phyloP scores from a whole-genome alignment of 1,139 yeast genomes.

The Yamadazyma triangularis region DNA sequence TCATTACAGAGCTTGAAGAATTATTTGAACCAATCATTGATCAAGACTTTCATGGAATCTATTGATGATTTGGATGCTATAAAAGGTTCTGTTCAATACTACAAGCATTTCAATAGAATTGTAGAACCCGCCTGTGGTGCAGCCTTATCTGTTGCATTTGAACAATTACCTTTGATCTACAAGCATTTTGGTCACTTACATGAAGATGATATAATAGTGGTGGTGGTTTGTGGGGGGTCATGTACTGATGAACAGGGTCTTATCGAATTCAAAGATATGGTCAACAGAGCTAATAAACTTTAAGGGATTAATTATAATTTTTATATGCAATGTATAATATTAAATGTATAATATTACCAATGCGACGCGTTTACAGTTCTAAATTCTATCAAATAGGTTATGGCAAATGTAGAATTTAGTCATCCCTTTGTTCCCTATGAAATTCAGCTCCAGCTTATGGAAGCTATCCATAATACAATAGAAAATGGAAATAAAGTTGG shows the following conservation, averaged over 20 bases:
- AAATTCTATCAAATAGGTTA: too few relatives aligned
- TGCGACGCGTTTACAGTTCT: too few relatives aligned
- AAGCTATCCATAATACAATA: conserved; percentile 61
- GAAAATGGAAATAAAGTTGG: conserved; percentile 62
- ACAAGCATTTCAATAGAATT: conserved; percentile 18
- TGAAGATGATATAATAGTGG: conserved; percentile 28
- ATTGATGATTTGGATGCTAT: conserved; percentile 36
- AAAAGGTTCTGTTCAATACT: conserved; percentile 23
- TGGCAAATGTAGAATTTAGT: conserved; percentile 27
- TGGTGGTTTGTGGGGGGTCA: conserved; percentile 41
- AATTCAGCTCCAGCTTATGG: conserved; percentile 78
- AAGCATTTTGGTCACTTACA: conserved; percentile 18
- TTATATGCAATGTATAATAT: too few relatives aligned
- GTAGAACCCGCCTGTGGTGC: conserved; percentile 47
- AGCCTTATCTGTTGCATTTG: conserved; percentile 23
- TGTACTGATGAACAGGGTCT: conserved; percentile 20
- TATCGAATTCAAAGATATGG: too few relatives aligned
- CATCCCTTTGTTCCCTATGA: conserved; percentile 84
- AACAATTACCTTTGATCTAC: conserved; percentile 17
- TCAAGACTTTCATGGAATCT: conserved; percentile 18
- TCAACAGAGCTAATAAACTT: too few relatives aligned
- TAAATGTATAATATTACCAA: too few relatives aligned
- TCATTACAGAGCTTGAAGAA: conserved; percentile 25
- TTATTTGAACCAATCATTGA: conserved; percentile 13
- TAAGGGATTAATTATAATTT: too few relatives aligned